A percentile compares a stretch with the other conserved stretches of the same genome.
Evolutionary conservation across 768 basidiomycete species (phyloP).

Genomic region (Serpula lacrymans): DNA sequence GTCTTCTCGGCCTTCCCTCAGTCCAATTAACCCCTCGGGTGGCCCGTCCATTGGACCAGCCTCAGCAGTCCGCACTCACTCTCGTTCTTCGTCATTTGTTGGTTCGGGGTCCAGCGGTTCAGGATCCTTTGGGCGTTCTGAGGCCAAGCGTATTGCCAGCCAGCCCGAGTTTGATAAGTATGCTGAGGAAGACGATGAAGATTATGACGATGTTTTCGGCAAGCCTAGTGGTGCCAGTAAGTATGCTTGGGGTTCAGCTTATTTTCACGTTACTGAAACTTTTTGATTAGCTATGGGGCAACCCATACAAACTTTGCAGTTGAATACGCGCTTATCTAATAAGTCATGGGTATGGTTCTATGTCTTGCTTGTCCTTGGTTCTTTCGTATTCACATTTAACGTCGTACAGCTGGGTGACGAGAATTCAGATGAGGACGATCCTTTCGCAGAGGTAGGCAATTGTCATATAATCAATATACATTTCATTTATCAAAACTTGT

Average conservation of each 20-base stretch:
- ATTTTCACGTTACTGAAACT: slow-evolving; percentile 2
- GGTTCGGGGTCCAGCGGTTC: slow-evolving; percentile 37
- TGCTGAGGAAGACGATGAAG: slow-evolving; percentile 83
- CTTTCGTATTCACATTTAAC: slow-evolving; percentile 2
- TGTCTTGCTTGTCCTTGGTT: neutral
- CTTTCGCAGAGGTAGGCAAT: slow-evolving; percentile 79
- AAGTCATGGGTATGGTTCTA: slow-evolving; percentile 72
- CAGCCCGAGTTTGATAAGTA: slow-evolving; percentile 80
- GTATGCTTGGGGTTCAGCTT: slow-evolving; percentile 23
- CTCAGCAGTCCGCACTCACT: slow-evolving; percentile 43
- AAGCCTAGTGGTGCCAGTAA: slow-evolving; percentile 65
- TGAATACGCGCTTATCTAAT: slow-evolving; percentile 84
- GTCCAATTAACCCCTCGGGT: slow-evolving; percentile 35
- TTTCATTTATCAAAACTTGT: slow-evolving; percentile 4
- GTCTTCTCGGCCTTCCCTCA: slow-evolving; percentile 51
- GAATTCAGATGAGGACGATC: slow-evolving; percentile 88
- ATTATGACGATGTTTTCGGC: slow-evolving; percentile 94
- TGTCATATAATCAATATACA: neutral
- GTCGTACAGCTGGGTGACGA: slow-evolving; percentile 67
- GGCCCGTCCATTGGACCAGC: slow-evolving; percentile 15
- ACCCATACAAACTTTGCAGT: slow-evolving; percentile 70
- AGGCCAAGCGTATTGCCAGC: slow-evolving; percentile 51
- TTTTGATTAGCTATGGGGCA: slow-evolving; percentile 48
- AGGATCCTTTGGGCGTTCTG: slow-evolving; percentile 64
- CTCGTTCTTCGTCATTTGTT: slow-evolving; percentile 57